Evolutionary conservation across 257 asterid genomes (phyloP), one percentile per base, ranked within the genome.

Genomic region (Jacaranda copaia): DNA sequence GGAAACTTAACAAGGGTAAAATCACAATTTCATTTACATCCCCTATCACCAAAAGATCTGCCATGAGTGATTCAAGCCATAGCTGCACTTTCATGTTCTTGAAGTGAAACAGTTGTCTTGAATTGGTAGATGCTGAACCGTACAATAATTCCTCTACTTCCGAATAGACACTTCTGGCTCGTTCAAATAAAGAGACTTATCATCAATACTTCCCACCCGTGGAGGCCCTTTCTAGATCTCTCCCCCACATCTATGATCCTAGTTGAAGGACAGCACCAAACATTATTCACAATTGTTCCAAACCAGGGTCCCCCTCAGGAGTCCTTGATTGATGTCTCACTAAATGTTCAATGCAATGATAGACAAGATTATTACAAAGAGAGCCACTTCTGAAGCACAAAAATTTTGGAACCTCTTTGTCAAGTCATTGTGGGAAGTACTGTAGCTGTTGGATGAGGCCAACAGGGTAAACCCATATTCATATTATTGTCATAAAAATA

Each of bases 301-400:
- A 48, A 45, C 49, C 51, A 42, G 59, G 77, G 35, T 39, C 70
- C 53, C 35, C n/a, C 48, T n/a, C 20, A 49, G 39, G 39, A 25
- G 60, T 18, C 32, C 25, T 8, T 42, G 46, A 42, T 43, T 58
- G n/a, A 59, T 12, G 14, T 6, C 39, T 60, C 15, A 19, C 67
- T 55, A 57, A 18, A 42, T 56, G 1, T 72, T 25, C 48, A 43
- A 72, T 18, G 51, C 35, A 8, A 43, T 72, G n/a, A 51, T 71
- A 3, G 16, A 71, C 66, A 39, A 32, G 72, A 46, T 69, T 77
- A 8, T 19, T 48, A 10, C 6, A 45, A 45, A 6, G 40, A 65
- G 5, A 77, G 12, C 35, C 38, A 15, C 66, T 59, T 61, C 61
- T 70, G 65, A 66, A 77, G 67, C 77, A 39, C 77, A 70, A 38